Evolutionary conservation across 345 rosid species (phyloP), one percentile per base, ranked within the genome.

Genomic region (Litchi chinensis): DNA sequence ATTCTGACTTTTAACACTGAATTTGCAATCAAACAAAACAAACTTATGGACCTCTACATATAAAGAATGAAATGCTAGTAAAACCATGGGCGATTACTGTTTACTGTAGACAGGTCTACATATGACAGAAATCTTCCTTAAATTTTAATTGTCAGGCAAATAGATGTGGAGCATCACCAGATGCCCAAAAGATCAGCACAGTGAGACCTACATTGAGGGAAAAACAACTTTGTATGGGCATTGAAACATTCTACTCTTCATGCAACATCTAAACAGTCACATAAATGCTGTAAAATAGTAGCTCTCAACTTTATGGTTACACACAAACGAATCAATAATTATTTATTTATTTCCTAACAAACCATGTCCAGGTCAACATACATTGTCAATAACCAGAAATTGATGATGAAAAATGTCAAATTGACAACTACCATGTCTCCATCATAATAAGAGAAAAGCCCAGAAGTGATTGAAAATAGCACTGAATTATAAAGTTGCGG

Each of bases 181-280:
- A 77, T 19, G 19, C 41, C 56, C 69, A 70, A 77, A 59, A 15
- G 48, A 70, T 66, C 73, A 16, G 57, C 12, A 26, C 22, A 44
- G 26, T 68, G 11, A 68, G 72, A n/a, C 26, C 72, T 43, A 68
- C 10, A 60, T 24, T 52, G 73, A 11, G 19, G 28, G 52, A 9
- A 76, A 37, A 16, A 37, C 8, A 37, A 32, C 68, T 60, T 73
- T 9, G 52, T 12, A 37, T 21, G 57, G 3, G 26, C 54, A 26
- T 59, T 75, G 24, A 65, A 48, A 48, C n/a, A 46, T 28, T 76
- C 78, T 32, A 65, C 10, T n/a, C 19, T 2, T n/a, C 39, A 22
- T 48, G 39, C 37, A 65, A 65, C 68, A n/a, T 5, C 64, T 18
- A 59, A 22, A 59, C 9, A 5, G n/a, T 59, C 64, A n/a, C 21